Evolutionary conservation across 2,329 filamentous ascomycete genomes (phyloP).

Genomic region (Beauveria sp.): DNA sequence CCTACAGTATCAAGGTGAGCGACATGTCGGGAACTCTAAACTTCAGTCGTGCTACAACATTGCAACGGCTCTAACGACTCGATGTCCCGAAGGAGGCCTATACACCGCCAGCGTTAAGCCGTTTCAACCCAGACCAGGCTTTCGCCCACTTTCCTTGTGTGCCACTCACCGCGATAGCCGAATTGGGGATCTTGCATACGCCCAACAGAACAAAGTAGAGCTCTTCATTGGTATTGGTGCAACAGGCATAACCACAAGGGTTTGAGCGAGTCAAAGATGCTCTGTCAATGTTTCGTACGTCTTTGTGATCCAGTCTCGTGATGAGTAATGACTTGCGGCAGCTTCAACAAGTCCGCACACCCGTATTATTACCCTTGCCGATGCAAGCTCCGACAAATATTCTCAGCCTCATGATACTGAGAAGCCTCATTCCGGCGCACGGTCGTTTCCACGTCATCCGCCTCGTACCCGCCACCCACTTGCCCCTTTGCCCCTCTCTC

Average conservation of each 20-base stretch:
- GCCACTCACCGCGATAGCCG: background rate
- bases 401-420: background rate
- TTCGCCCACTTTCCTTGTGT: too few relatives aligned
- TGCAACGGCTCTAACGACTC: background rate
- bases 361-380: background rate
- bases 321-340: background rate
- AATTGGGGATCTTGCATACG: background rate
- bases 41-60: too few relatives aligned
- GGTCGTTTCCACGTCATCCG: background rate
- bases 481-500: background rate
- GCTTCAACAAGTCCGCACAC: background rate
- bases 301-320: too few relatives aligned
- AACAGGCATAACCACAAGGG: background rate
- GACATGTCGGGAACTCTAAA: background rate
- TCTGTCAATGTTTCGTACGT: background rate
- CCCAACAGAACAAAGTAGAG: too few relatives aligned
- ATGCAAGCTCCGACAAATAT: background rate
- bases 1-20: background rate
- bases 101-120: background rate
- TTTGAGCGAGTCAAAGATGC: background rate
- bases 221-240: background rate
- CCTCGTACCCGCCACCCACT: background rate
- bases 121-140: background rate
- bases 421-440: slow-evolving; percentile 5
- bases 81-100: background rate